These are phyloP conservation scores for Pseudogymnoascus sp. DNA, from an alignment of 2,329 filamentous ascomycete species.

Conservation along the genomic window DNA sequence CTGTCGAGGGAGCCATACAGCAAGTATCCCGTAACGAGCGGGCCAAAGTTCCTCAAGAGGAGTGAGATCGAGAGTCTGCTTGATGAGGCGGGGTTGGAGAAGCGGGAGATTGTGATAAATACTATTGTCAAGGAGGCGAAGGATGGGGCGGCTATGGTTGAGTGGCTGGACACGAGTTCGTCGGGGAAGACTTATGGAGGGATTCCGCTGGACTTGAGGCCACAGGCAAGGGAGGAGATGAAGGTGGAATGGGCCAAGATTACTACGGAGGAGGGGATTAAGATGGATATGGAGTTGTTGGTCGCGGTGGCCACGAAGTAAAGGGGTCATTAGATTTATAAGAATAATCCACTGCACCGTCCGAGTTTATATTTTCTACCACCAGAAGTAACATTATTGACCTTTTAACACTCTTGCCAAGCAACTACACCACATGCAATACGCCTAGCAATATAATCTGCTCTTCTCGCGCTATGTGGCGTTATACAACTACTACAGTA, in stretches of 20 bases:
- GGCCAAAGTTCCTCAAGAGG: conserved; percentile 23
- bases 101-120: conserved; percentile 20
- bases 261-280: conserved; percentile 22
- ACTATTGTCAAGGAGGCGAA: conserved; percentile 21
- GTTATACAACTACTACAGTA: neutral
- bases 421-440: neutral
- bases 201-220: conserved; percentile 25
- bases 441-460: neutral
- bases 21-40: conserved; percentile 19
- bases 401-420: neutral
- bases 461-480: neutral
- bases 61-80: conserved; percentile 20
- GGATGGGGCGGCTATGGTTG: conserved; percentile 23
- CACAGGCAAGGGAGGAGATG: conserved; percentile 26
- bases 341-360: neutral
- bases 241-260: conserved; percentile 26
- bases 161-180: conserved; percentile 29
- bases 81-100: conserved; percentile 18
- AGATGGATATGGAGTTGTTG: conserved; percentile 27
- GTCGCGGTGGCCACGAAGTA: conserved; percentile 11
- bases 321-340: neutral
- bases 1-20: conserved; percentile 22
- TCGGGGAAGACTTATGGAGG: conserved; percentile 29
- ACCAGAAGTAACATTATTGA: neutral
- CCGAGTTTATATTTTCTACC: neutral